Conservation (phyloP, 306 rosid species). For the Gastrolobium villosum region DNA sequence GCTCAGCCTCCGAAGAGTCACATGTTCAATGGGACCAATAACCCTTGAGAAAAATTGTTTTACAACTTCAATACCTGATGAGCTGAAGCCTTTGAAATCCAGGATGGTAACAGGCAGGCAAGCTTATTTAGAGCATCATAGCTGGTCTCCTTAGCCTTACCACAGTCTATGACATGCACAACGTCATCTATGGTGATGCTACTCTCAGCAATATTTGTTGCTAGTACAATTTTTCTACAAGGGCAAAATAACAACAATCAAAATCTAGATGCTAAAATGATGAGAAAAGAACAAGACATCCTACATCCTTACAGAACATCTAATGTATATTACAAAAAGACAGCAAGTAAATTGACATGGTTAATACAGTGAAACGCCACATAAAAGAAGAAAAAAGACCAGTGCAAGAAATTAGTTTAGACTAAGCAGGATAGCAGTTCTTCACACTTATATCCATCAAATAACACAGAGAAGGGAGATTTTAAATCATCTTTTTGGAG, state of each 20-base stretch:
- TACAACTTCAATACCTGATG: conserved; percentile 76
- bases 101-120: conserved; percentile 92
- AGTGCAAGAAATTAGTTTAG: conserved; percentile 18
- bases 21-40: conserved; percentile 37
- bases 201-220: conserved; percentile 98
- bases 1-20: conserved; percentile 25
- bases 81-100: conserved; percentile 99
- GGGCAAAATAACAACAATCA: conserved; percentile 43
- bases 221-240: conserved; percentile 93
- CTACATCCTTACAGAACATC: not conserved
- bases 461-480: conserved; percentile 19
- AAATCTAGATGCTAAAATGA: conserved; percentile 38
- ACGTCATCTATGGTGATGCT: conserved; percentile 98
- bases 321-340: conserved; percentile 23
- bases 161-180: conserved; percentile 94
- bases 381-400: conserved; percentile 3
- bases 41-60: conserved; percentile 18
- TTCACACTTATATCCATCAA: conserved; percentile 20
- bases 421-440: not conserved
- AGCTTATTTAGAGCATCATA: conserved; percentile 97
- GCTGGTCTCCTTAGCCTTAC: conserved; percentile 99
- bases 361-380: not conserved
- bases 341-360: not conserved
- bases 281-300: conserved; percentile 31
- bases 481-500: not conserved